Conservation (phyloP, 225 moss, liverwort and hornwort species). For the Marchantia paleacea region DNA sequence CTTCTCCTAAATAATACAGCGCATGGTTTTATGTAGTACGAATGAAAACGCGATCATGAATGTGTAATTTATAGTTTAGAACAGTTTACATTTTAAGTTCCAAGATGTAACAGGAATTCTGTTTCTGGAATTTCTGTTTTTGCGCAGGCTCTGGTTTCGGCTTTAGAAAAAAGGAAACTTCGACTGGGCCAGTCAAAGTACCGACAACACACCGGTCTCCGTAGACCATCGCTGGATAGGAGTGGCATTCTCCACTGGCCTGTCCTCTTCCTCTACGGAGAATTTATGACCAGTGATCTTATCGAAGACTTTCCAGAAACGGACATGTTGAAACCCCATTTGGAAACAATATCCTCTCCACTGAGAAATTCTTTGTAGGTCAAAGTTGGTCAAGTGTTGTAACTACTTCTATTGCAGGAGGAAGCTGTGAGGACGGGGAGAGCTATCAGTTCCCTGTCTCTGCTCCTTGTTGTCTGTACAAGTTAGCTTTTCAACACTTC, state of each 20-base stretch:
- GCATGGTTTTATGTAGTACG: too few species aligned
- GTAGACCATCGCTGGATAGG: constrained; percentile 75
- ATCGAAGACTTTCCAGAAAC: constrained; percentile 96
- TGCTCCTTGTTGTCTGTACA: neutral
- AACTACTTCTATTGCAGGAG: neutral
- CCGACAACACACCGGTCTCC: constrained; percentile 58
- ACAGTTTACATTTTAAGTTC: neutral
- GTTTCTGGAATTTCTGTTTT: constrained; percentile 4
- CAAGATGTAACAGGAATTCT: neutral
- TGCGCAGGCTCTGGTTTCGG: constrained; percentile 36
- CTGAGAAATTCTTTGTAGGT: neutral
- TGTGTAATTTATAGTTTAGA: too few species aligned
- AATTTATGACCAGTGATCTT: constrained; percentile 83
- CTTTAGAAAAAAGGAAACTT: constrained; percentile 60
- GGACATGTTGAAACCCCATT: constrained; percentile 77
- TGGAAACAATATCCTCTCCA: constrained; percentile 81
- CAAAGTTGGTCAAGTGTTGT: neutral
- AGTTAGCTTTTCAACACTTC: neutral
- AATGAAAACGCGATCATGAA: too few species aligned
- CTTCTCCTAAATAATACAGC: too few species aligned
- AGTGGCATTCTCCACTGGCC: constrained; percentile 86
- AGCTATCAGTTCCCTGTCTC: neutral
- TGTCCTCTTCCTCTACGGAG: constrained; percentile 77
- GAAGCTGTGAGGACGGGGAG: neutral
- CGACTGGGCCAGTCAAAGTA: constrained; percentile 67